Conservation (phyloP, 2,329 filamentous ascomycete genomes). For the Alternaria sp. region DNA sequence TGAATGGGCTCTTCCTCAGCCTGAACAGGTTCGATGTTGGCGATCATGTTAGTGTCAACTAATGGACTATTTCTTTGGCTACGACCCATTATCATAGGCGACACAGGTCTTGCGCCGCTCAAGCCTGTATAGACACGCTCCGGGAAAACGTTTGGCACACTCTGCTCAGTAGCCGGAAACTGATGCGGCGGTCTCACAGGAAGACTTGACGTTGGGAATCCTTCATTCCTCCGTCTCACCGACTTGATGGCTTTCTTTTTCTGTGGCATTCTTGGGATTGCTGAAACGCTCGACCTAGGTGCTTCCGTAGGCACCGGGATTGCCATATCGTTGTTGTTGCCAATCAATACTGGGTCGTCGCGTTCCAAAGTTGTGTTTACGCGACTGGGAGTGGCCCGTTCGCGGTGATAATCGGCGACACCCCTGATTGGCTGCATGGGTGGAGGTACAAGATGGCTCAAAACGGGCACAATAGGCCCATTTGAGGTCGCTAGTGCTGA, state of each 20-base stretch:
- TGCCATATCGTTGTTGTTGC: neutral
- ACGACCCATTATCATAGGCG: neutral
- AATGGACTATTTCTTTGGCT: neutral
- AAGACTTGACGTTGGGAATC: neutral
- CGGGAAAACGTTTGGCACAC: neutral
- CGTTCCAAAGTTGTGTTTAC: slow-evolving; percentile 13
- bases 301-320: slow-evolving; percentile 1
- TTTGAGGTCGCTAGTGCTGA: neutral
- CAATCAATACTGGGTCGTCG: slow-evolving; percentile 2
- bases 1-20: neutral
- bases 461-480: neutral
- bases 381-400: slow-evolving; percentile 21
- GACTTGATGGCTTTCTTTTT: slow-evolving; percentile 21
- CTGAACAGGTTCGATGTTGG: neutral
- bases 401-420: slow-evolving; percentile 16
- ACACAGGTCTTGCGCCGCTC: neutral
- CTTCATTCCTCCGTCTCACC: slow-evolving; percentile 4
- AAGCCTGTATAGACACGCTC: neutral
- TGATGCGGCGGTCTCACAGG: slow-evolving; percentile 7
- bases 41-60: neutral
- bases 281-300: neutral
- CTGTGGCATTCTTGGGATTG: neutral
- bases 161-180: neutral
- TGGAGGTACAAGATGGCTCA: slow-evolving; percentile 1
- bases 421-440: slow-evolving; percentile 16